Base-by-base conservation (phyloP, 495 filamentous ascomycete genomes). In the Lophiotrema nucula region DNA sequence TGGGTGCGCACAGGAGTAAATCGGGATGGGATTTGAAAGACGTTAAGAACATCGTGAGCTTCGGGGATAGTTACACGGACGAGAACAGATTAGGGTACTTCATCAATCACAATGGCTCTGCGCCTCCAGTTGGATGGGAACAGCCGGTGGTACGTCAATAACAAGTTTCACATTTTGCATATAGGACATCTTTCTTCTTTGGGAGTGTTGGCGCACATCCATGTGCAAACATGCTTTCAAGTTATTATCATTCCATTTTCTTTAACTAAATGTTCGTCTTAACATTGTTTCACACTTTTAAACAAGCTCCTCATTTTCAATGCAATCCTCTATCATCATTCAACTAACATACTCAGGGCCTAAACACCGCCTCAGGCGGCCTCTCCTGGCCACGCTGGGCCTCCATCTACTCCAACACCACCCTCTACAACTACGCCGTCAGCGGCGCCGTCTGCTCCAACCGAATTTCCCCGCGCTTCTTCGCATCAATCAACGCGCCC, bases 31-130 rank as follows among this genome's bases (percentile, higher is more conserved):
- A 63, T 3, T 56, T 71, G 12, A 45, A 58, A 16, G 65, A 76
- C n/a, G 79, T 83, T 68, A 76, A 75, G 42, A 78, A 60, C 52
- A 65, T 83, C 19, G 72, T 84, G 26, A 73, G 77, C 8, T 90
- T 89, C 66, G 87, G 87, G 26, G 86, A 89, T 69, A 88, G 86
- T 72, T 90, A 85, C 66, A 87, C 85, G 0, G 88, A 90, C 67
- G 86, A 90, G 59, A 78, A 76, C 4, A 81, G 88, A 2, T 64
- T 87, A 18, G 56, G 64, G 1, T 88, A 88, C 60, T 84, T 89
- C 64, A 69, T 75, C 60, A 69, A 54, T 47, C 71, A 87, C 59
- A 77, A 81, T 62, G 81, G 81, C 16, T 64, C 70, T 1, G 74
- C 81, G 0, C 87, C 88, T 5, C 85, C 87, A 8, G 69, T 79